These are phyloP conservation scores for Phyllosticta citribraziliensis DNA, from an alignment of 2,329 filamentous ascomycete species.

Conservation along the genomic window DNA sequence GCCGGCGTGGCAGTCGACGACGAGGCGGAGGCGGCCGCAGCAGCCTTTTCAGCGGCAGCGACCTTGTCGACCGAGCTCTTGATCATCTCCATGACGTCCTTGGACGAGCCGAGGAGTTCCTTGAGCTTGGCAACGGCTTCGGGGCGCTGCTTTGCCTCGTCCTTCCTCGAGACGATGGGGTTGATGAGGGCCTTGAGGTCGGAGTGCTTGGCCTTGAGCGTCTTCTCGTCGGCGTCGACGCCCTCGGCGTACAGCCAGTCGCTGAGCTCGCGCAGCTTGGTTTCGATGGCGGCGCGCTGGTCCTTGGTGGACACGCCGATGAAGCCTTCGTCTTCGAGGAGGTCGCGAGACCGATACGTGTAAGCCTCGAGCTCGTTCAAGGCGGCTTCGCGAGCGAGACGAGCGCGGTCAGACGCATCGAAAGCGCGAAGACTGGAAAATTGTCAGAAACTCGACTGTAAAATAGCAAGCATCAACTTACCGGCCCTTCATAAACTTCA, in stretches of 20 bases:
- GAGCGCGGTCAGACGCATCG: conserved; percentile 71
- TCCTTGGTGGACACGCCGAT: conserved; percentile 58
- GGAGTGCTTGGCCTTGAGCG: conserved; percentile 67
- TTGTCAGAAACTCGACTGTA: conserved; percentile 11
- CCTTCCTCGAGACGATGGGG: conserved; percentile 65
- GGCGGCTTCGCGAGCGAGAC: conserved; percentile 69
- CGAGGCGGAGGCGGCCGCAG: conserved; percentile 28
- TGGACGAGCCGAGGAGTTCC: conserved; percentile 60
- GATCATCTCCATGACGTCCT: conserved; percentile 60
- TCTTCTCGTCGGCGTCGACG: conserved; percentile 61
- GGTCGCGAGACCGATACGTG: conserved; percentile 79
- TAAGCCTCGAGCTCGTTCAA: conserved; percentile 89
- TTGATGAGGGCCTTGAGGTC: conserved; percentile 66
- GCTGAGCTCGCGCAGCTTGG: conserved; percentile 57
- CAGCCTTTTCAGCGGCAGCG: conserved; percentile 37
- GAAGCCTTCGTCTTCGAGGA: conserved; percentile 70
- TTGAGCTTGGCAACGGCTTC: conserved; percentile 57
- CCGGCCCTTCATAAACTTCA: conserved; percentile 51
- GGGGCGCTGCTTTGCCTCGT: conserved; percentile 63
- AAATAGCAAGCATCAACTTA: conserved; percentile 13
- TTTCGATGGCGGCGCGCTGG: conserved; percentile 56
- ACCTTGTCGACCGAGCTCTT: conserved; percentile 65
- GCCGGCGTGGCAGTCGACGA: conserved; percentile 35
- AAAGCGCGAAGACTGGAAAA: conserved; percentile 65
- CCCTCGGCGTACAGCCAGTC: conserved; percentile 92